phyloP scores from a whole-genome alignment of 75 land plant genomes.

The Isoetes taiwanensis region DNA sequence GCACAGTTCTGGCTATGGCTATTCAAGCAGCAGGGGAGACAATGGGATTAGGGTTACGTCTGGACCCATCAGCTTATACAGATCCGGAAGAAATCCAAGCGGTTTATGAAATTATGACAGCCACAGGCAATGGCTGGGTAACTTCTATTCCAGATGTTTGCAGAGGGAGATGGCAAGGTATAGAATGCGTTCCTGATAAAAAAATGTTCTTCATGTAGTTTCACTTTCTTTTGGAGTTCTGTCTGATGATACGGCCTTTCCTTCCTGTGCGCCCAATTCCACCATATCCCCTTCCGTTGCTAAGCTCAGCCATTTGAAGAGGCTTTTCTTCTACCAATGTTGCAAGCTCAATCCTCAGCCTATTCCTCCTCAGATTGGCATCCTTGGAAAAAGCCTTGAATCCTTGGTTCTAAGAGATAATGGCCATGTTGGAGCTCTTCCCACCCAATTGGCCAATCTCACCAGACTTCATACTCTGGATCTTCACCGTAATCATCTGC shows the following conservation, averaged over 20 bases:
- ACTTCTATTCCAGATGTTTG: slow-evolving; percentile 67
- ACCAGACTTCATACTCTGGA: slow-evolving; percentile 51
- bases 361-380: slow-evolving; percentile 47
- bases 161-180: slow-evolving; percentile 82
- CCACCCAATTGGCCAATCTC: slow-evolving; percentile 46
- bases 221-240: slow-evolving; percentile 77
- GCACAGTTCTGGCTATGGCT: too few species aligned
- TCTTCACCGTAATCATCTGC: too few species aligned
- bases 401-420: slow-evolving; percentile 70
- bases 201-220: slow-evolving; percentile 58
- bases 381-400: slow-evolving; percentile 37
- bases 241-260: slow-evolving; percentile 90
- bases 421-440: slow-evolving; percentile 63
- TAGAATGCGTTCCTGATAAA: slow-evolving; percentile 65
- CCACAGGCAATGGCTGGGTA: slow-evolving; percentile 71
- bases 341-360: slow-evolving; percentile 56
- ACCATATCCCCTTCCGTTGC: slow-evolving; percentile 56
- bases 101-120: slow-evolving; percentile 61
- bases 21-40: too few species aligned
- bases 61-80: slow-evolving; percentile 25
- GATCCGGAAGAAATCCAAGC: slow-evolving; percentile 51
- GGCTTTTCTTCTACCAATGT: slow-evolving; percentile 75
- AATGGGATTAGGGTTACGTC: background rate
- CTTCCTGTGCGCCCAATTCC: slow-evolving; percentile 43
- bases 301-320: slow-evolving; percentile 43